These are phyloP conservation scores for Eucalyptus grandis DNA, from an alignment of 345 rosid genomes.

Conservation along the genomic window DNA sequence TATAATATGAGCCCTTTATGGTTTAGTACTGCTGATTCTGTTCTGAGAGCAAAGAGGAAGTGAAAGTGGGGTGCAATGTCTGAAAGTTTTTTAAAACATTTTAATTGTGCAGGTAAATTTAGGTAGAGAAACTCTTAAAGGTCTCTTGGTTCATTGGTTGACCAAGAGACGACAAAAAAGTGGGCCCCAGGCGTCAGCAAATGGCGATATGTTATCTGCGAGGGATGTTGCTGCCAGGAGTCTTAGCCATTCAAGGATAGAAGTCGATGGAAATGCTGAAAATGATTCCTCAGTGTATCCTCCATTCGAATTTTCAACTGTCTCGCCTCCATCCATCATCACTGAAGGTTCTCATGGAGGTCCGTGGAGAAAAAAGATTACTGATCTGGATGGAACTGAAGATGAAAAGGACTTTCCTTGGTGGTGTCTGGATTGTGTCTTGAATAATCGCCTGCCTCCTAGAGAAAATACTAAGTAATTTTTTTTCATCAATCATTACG, in stretches of 20 bases:
- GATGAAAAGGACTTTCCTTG: slow-evolving; percentile 93
- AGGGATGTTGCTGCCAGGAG: slow-evolving; percentile 55
- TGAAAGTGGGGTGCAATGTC: not conserved
- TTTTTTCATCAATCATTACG: not conserved
- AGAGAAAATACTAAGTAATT: slow-evolving; percentile 88
- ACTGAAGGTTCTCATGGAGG: slow-evolving; percentile 99
- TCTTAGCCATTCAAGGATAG: slow-evolving; percentile 46
- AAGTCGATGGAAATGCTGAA: slow-evolving; percentile 58
- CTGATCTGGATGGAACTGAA: slow-evolving; percentile 82
- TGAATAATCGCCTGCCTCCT: slow-evolving; percentile 85
- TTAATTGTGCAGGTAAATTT: slow-evolving; percentile 65
- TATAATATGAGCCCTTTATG: not conserved
- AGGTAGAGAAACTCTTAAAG: slow-evolving; percentile 96
- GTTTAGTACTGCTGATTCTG: not conserved
- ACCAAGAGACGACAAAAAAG: slow-evolving; percentile 68
- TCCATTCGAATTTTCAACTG: slow-evolving; percentile 79
- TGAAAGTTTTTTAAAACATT: not conserved
- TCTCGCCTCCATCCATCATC: slow-evolving; percentile 81
- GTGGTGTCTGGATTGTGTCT: slow-evolving; percentile 92
- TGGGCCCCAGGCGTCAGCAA: slow-evolving; percentile 53
- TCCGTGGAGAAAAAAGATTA: slow-evolving; percentile 93
- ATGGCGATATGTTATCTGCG: slow-evolving; percentile 59
- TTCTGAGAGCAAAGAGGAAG: not conserved
- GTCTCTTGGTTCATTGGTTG: slow-evolving; percentile 84
- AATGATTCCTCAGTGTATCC: slow-evolving; percentile 82